These are phyloP conservation scores for Bryoerythrophyllum caledonicum DNA, from an alignment of 225 moss, liverwort and hornwort species.

Conservation along the genomic window DNA sequence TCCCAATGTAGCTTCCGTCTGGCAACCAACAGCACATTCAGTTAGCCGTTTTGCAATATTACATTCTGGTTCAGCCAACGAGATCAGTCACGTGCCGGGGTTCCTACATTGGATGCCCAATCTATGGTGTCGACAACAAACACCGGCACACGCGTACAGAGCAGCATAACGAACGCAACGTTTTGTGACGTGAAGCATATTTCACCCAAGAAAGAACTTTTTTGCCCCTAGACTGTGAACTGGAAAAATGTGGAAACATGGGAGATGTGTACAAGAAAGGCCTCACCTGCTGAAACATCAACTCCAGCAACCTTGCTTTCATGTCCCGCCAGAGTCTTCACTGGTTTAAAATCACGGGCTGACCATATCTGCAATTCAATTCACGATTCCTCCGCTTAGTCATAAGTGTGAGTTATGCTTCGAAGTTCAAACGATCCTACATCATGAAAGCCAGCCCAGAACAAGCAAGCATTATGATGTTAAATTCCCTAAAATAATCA, in stretches of 20 bases:
- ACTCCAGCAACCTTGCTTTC: constrained; percentile 94
- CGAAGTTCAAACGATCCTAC: background rate
- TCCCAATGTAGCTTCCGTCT: constrained; percentile 87
- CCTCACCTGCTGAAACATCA: constrained; percentile 84
- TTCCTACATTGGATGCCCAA: background rate
- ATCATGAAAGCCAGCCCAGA: background rate
- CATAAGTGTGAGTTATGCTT: background rate
- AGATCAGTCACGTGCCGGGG: background rate
- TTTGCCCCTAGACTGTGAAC: background rate
- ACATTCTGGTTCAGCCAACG: background rate
- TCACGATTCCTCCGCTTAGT: constrained; percentile 8
- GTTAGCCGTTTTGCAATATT: constrained; percentile 9
- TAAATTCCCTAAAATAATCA: background rate
- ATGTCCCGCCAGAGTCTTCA: constrained; percentile 89
- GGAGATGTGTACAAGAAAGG: background rate
- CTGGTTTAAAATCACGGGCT: constrained; percentile 83
- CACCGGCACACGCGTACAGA: background rate
- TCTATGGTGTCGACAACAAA: background rate
- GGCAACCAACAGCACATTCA: constrained; percentile 30
- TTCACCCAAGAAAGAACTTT: background rate
- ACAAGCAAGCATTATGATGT: constrained; percentile 1
- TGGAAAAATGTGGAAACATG: background rate
- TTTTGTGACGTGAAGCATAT: background rate
- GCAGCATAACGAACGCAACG: background rate
- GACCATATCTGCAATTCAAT: constrained; percentile 85